Evolutionary conservation across 805 yeast genomes (phyloP).

Genomic region (Cyberlindnera misumaiensis): DNA sequence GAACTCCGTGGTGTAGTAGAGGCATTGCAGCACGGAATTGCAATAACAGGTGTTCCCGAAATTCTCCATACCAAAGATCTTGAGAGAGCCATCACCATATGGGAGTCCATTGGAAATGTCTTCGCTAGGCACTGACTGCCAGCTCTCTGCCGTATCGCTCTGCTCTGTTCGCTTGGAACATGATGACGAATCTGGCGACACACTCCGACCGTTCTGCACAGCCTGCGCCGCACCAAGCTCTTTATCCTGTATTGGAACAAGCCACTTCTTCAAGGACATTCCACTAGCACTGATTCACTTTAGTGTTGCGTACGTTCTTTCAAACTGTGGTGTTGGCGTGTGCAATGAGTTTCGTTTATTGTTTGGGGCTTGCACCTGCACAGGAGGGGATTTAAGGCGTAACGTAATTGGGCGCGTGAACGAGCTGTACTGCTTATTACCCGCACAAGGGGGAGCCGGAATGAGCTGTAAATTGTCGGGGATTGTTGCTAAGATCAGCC

Average conservation of each 20-base stretch:
- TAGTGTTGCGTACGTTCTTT: no score
- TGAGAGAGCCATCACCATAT: slow-evolving; percentile 62
- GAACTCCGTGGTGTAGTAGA: slow-evolving; percentile 68
- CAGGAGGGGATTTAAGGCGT: no score
- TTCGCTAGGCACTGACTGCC: slow-evolving; percentile 2
- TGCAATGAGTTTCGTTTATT: no score
- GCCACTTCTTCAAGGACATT: slow-evolving; percentile 20
- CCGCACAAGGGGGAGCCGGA: no score
- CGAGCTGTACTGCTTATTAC: no score
- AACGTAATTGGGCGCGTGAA: no score
- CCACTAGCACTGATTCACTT: neutral
- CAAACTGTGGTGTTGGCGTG: no score
- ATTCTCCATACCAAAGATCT: slow-evolving; percentile 76
- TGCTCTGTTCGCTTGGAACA: neutral
- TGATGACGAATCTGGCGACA: neutral
- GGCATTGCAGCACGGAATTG: slow-evolving; percentile 85
- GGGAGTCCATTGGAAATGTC: slow-evolving; percentile 26
- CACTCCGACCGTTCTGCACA: no score
- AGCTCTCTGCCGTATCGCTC: neutral
- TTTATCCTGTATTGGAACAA: slow-evolving; percentile 9
- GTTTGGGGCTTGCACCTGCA: no score
- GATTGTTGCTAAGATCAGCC: no score
- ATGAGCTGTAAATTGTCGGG: no score
- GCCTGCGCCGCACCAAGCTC: slow-evolving; percentile 1
- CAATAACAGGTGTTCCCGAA: slow-evolving; percentile 93